A percentile compares a stretch with the other conserved stretches of the same genome.
These are phyloP conservation scores for Lactarius deliciosus DNA, from an alignment of 768 basidiomycete genomes.

Conservation along the genomic window DNA sequence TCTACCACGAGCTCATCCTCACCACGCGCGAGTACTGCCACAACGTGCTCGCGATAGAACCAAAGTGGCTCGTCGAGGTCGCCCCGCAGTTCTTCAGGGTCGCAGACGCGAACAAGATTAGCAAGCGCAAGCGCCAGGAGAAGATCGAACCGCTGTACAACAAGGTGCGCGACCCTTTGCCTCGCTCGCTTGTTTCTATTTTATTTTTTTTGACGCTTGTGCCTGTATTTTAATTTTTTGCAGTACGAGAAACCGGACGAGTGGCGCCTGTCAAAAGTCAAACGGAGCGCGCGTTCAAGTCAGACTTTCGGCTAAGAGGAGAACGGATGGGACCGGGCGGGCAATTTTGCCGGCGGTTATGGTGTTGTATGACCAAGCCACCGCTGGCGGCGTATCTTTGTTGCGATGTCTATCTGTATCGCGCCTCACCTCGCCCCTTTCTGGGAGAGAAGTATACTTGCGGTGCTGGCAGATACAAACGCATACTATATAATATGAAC, in stretches of 20 bases:
- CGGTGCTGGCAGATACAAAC: not conserved
- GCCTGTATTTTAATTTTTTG: not conserved
- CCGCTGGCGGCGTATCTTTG: not conserved
- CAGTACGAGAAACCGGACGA: constrained; percentile 89
- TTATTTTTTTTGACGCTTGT: not conserved
- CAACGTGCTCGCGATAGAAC: constrained; percentile 93
- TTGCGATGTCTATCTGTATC: not conserved
- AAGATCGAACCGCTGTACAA: constrained; percentile 97
- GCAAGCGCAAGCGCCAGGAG: constrained; percentile 92
- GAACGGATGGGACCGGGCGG: not conserved
- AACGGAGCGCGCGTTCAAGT: constrained; percentile 88
- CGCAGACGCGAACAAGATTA: constrained; percentile 96
- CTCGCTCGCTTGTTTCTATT: not conserved
- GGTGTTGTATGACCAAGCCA: not conserved
- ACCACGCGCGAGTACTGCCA: constrained; percentile 96
- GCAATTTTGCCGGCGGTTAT: not conserved
- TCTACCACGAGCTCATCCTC: constrained; percentile 93
- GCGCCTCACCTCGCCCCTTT: not conserved
- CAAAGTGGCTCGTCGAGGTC: constrained; percentile 97
- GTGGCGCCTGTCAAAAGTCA: constrained; percentile 92
- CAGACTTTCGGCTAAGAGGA: constrained; percentile 80
- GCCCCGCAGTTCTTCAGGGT: constrained; percentile 99
- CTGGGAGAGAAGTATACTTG: not conserved
- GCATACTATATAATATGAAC: not conserved
- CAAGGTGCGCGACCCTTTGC: constrained; percentile 46